Base-by-base conservation (phyloP, 768 basidiomycete genomes). In the Suillus weaverae region DNA sequence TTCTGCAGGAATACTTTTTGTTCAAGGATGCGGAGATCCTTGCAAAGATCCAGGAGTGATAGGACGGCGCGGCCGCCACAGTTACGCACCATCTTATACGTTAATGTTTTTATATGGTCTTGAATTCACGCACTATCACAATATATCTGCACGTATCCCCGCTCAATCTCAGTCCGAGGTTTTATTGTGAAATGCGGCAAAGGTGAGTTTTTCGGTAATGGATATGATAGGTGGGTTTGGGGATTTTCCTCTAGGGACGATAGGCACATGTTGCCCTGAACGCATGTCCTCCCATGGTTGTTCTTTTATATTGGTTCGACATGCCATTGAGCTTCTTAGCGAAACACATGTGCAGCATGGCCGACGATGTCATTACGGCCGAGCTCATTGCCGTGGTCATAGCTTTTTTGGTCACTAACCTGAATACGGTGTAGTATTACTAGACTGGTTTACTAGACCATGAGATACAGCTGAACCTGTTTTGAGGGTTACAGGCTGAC, bases 11-110 rank as follows among this genome's bases (percentile, higher is more conserved):
- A 75, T 99, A 91, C 80, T 91, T 85, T 83, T 80, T 99, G 64
- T 98, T 96, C 89, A 92, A 89, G 80, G 97, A 98, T 79, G 77
- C 86, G 32, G 96, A 98, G 74, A 97, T 99, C 75, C 85, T 99
- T 61, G 97, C 97, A 65, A 97, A 96, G 83, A 95, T 98, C 72
- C 85, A 90, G 77, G 96, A 97, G 83, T 97, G 79, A 77, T 33
- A 4, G n/a, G 46, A 30, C 4, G 30, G 22, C 35, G 55, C 33
- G 0, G 48, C 30, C 14, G 50, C 68, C 72, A 68, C 38, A 60
- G 59, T 63, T 62, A 67, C 63, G 46, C 46, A 48, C 14, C 26
- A 20, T 54, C 20, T 53, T 64, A 66, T 66, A 65, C 44, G 61
- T 62, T 73, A 70, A 70, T 70, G 38, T 66, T 66, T 55, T 60